These are phyloP conservation scores for Wickerhamomyces ciferrii DNA, from an alignment of 805 yeast genomes.

Conservation along the genomic window DNA sequence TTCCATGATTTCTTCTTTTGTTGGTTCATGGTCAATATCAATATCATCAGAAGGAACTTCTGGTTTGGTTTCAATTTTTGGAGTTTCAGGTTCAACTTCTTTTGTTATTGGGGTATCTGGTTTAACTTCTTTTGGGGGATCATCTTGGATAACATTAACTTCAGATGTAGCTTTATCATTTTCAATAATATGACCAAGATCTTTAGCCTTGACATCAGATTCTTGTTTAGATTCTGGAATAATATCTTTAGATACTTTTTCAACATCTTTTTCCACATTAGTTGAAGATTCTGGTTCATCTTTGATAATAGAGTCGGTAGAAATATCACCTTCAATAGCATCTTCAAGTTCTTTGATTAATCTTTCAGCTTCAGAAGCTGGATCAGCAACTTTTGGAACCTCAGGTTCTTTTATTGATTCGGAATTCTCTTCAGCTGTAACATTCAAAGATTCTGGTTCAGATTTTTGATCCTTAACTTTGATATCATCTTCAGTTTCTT, in stretches of 20 bases:
- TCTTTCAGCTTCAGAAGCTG: slow-evolving; percentile 18
- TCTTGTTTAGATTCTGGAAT: background rate
- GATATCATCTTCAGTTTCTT: background rate
- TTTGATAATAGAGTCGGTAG: background rate
- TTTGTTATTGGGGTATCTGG: background rate
- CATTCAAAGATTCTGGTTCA: background rate
- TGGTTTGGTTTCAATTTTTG: background rate
- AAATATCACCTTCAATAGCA: slow-evolving; percentile 5
- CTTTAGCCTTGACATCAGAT: background rate
- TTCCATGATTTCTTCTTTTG: slow-evolving; percentile 23
- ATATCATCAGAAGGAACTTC: background rate
- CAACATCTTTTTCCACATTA: background rate
- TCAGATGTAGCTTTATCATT: slow-evolving; percentile 2
- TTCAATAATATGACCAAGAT: background rate
- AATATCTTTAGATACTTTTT: background rate
- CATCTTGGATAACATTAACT: slow-evolving; percentile 1
- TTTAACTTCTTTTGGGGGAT: background rate
- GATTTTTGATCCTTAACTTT: background rate
- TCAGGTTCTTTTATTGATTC: slow-evolving; percentile 10
- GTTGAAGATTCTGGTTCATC: background rate
- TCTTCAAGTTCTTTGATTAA: slow-evolving; percentile 15
- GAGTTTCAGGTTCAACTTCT: background rate
- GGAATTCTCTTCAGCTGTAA: background rate
- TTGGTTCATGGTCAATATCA: slow-evolving; percentile 18
- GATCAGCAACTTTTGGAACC: slow-evolving; percentile 15